Percentiles rank a stretch among this genome's conserved stretches.
Conservation (phyloP, 2,329 filamentous ascomycete species). For the Metarhizium brunneum region DNA sequence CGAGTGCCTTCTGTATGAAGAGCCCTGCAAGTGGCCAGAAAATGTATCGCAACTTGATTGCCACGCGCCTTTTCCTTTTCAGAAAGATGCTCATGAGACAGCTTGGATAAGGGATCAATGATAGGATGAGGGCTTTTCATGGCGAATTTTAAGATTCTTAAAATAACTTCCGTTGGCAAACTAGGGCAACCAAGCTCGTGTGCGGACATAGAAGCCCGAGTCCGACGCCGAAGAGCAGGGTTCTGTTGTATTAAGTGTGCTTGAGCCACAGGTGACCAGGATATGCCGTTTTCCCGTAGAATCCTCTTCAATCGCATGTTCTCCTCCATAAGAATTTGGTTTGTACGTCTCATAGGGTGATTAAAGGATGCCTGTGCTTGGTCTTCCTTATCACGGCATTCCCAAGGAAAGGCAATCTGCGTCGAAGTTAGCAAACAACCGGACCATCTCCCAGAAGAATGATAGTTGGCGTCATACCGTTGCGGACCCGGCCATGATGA, state of each 20-base stretch:
- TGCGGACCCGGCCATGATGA: not conserved
- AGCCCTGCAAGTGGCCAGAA: constrained; percentile 41
- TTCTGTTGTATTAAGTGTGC: constrained; percentile 22
- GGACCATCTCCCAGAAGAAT: not conserved
- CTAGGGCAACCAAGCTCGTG: constrained; percentile 26
- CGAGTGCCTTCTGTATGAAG: constrained; percentile 39
- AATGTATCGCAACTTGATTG: constrained; percentile 42
- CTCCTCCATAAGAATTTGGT: constrained; percentile 36
- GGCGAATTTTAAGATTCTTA: constrained; percentile 42
- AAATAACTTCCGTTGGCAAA: constrained; percentile 42
- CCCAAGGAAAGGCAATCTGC: constrained; percentile 33
- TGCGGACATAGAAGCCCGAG: constrained; percentile 19
- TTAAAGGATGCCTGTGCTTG: constrained; percentile 39
- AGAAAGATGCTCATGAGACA: constrained; percentile 33
- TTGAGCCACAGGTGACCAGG: constrained; percentile 34
- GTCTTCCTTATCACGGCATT: constrained; percentile 43
- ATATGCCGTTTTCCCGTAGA: constrained; percentile 41
- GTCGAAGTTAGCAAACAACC: not conserved
- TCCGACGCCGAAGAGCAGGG: constrained; percentile 22
- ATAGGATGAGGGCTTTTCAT: constrained; percentile 40
- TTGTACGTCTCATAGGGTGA: constrained; percentile 36
- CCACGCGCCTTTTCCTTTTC: constrained; percentile 31
- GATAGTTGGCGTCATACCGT: not conserved
- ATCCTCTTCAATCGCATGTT: constrained; percentile 41
- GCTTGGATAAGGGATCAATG: constrained; percentile 42